Evolutionary conservation across 2,329 filamentous ascomycete species (phyloP).

Genomic region (Annulohypoxylon truncatum): DNA sequence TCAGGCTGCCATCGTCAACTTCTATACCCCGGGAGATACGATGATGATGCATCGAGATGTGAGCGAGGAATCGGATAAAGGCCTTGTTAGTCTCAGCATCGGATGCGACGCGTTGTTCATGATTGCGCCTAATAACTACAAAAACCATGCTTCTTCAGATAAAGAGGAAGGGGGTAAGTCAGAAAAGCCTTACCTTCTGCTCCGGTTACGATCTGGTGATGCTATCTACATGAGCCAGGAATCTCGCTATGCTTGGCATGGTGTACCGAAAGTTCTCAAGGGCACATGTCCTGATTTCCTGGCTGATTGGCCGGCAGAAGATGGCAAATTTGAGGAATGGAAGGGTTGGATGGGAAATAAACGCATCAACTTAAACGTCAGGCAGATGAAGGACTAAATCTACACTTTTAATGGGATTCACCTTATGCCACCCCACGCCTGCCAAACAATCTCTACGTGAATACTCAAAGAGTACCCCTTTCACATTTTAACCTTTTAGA

Average conservation of each 20-base stretch:
- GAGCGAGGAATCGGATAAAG: conserved; percentile 82
- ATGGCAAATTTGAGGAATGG: conserved; percentile 74
- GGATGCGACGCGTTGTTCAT: conserved; percentile 93
- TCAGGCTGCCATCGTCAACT: conserved; percentile 92
- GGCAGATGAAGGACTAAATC: conserved; percentile 78
- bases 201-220: conserved; percentile 85
- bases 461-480: background rate
- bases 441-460: background rate
- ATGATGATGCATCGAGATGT: conserved; percentile 95
- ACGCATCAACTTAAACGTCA: conserved; percentile 90
- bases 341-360: conserved; percentile 89
- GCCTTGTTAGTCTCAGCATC: conserved; percentile 85
- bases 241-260: conserved; percentile 93
- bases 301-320: conserved; percentile 75
- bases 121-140: conserved; percentile 71
- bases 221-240: conserved; percentile 88
- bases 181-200: conserved; percentile 64
- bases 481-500: background rate
- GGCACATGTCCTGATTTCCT: conserved; percentile 83
- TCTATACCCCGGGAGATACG: conserved; percentile 91
- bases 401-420: background rate
- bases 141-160: conserved; percentile 38
- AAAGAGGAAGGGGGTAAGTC: conserved; percentile 36
- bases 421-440: background rate
- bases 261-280: conserved; percentile 86